A percentile compares a stretch with the other conserved stretches of the same genome.
Evolutionary conservation across 2,329 filamentous ascomycete species (phyloP).

Genomic region (Diaporthe batatas): DNA sequence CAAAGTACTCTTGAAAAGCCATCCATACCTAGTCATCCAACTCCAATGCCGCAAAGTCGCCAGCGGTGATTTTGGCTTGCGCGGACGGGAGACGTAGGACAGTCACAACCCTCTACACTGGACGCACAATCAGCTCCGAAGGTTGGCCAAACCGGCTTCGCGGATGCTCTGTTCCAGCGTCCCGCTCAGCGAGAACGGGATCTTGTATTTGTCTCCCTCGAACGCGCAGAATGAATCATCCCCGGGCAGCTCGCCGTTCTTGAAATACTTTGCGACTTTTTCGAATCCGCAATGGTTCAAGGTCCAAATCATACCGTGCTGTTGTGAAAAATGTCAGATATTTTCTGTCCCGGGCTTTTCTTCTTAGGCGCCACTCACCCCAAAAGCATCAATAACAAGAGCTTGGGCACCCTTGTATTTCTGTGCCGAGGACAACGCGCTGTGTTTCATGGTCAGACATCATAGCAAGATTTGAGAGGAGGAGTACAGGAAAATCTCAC

Average conservation of each 20-base stretch:
- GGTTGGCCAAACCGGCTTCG: background rate
- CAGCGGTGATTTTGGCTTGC: background rate
- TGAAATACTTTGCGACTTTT: slow-evolving; percentile 38
- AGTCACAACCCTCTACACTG: background rate
- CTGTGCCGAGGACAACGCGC: slow-evolving; percentile 36
- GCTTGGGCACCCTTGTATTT: slow-evolving; percentile 39
- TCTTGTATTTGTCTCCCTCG: slow-evolving; percentile 24
- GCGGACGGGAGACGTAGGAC: background rate
- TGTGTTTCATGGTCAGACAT: slow-evolving; percentile 21
- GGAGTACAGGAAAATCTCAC: slow-evolving; percentile 12
- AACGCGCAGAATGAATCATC: slow-evolving; percentile 41
- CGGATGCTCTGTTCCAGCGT: slow-evolving; percentile 32
- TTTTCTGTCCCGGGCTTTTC: background rate
- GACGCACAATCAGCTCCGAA: background rate
- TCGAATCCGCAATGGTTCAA: slow-evolving; percentile 25
- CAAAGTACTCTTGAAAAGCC: background rate
- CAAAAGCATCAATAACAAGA: slow-evolving; percentile 39
- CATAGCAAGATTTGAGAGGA: background rate
- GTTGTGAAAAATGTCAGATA: background rate
- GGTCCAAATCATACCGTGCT: background rate
- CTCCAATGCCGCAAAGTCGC: background rate
- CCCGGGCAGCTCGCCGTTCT: slow-evolving; percentile 37
- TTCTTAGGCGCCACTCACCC: slow-evolving; percentile 27
- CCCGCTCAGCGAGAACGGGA: slow-evolving; percentile 34
- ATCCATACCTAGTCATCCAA: background rate